Percentiles rank a stretch among this genome's conserved stretches.
These are phyloP conservation scores for Xylariales sp. DNA, from an alignment of 2,329 filamentous ascomycete genomes.

Conservation along the genomic window DNA sequence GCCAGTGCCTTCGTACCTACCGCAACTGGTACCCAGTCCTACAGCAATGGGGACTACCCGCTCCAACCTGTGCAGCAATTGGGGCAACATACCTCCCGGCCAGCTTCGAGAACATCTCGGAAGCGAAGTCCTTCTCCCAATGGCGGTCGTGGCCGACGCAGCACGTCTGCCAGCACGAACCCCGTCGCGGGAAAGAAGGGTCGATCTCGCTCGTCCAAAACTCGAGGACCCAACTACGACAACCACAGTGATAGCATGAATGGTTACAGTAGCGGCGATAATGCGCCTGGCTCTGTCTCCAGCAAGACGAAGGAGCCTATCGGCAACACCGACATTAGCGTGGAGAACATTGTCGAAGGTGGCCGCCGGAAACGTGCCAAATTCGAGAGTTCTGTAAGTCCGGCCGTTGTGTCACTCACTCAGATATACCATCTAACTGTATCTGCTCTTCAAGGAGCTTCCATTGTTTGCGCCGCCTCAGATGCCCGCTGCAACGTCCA, in stretches of 20 bases:
- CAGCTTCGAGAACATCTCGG: conserved; percentile 64
- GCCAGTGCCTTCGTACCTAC: conserved; percentile 49
- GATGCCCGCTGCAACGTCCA: conserved; percentile 91
- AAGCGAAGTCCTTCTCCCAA: conserved; percentile 76
- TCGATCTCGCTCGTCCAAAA: conserved; percentile 66
- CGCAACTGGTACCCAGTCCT: conserved; percentile 48
- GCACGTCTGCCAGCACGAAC: conserved; percentile 62
- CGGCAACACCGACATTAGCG: conserved; percentile 92
- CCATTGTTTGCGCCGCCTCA: conserved; percentile 92
- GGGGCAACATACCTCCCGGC: conserved; percentile 59
- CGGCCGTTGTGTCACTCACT: conserved; percentile 8
- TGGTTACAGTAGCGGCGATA: conserved; percentile 85
- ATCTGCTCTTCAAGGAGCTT: conserved; percentile 64
- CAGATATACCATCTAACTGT: conserved; percentile 13
- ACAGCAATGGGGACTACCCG: conserved; percentile 50
- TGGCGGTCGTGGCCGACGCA: conserved; percentile 65
- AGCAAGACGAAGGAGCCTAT: conserved; percentile 80
- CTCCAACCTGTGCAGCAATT: conserved; percentile 42
- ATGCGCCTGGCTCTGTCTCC: conserved; percentile 69
- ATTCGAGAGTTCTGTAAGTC: conserved; percentile 91
- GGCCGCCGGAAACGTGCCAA: conserved; percentile 92
- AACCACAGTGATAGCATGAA: conserved; percentile 59
- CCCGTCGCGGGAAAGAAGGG: conserved; percentile 54
- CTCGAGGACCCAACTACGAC: conserved; percentile 58
- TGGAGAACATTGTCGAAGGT: conserved; percentile 97